Conservation (phyloP, 2,329 filamentous ascomycete genomes). For the Grosmannia serpens region DNA sequence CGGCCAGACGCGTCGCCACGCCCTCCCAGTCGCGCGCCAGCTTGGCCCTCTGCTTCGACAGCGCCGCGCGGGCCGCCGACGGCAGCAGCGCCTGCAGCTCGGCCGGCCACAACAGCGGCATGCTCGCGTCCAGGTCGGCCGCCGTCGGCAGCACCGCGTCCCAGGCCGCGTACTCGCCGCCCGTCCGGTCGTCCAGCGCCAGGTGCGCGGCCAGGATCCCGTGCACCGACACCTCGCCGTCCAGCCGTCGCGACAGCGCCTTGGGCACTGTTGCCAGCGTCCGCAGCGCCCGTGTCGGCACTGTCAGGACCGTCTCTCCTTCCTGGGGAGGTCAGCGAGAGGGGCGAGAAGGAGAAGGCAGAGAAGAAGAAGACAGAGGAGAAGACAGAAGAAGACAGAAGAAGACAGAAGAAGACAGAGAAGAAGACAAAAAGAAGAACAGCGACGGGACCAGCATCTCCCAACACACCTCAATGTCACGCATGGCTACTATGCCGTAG, state of each 20-base stretch:
- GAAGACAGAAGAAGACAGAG: too few species aligned
- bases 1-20: too few species aligned
- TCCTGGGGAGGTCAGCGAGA: constrained; percentile 15
- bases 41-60: constrained; percentile 39
- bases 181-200: constrained; percentile 32
- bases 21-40: constrained; percentile 28
- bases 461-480: constrained; percentile 52
- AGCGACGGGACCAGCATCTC: too few species aligned
- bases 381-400: too few species aligned
- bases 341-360: background rate
- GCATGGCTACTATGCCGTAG: constrained; percentile 64
- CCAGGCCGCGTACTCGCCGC: constrained; percentile 43
- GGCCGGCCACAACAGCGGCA: constrained; percentile 37
- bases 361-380: too few species aligned
- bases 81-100: constrained; percentile 37
- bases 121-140: constrained; percentile 39
- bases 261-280: constrained; percentile 49
- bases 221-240: constrained; percentile 50
- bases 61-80: constrained; percentile 27
- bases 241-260: constrained; percentile 38
- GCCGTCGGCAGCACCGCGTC: constrained; percentile 53
- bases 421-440: constrained; percentile 1
- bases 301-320: constrained; percentile 47
- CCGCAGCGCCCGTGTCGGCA: constrained; percentile 53
- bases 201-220: constrained; percentile 61